phyloP scores from a whole-genome alignment of 2,329 filamentous ascomycete species.

The Diaporthe velutina region DNA sequence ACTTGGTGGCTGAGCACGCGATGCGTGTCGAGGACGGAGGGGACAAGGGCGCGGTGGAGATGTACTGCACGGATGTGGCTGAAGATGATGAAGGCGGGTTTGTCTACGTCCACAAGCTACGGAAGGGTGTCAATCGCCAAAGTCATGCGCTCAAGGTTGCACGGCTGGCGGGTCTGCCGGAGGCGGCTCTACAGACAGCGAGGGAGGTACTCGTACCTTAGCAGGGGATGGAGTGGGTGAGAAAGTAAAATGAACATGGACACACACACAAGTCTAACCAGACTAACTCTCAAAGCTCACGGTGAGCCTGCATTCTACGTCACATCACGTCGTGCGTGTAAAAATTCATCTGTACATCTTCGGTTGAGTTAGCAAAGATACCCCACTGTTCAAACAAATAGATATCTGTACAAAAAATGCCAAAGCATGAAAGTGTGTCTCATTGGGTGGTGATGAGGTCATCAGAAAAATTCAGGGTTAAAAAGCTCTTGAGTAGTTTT shows the following conservation, averaged over 20 bases:
- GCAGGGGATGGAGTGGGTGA: neutral
- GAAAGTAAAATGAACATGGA: neutral
- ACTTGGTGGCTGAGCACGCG: conserved; percentile 73
- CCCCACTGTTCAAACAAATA: conserved; percentile 43
- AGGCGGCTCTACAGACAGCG: conserved; percentile 78
- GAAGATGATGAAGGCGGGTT: conserved; percentile 81
- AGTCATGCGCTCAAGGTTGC: conserved; percentile 98
- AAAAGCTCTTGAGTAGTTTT: conserved; percentile 71
- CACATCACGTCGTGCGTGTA: neutral
- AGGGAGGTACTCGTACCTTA: conserved; percentile 62
- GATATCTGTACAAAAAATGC: conserved; percentile 39
- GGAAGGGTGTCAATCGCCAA: conserved; percentile 83
- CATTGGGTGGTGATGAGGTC: conserved; percentile 71
- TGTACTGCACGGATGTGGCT: conserved; percentile 90
- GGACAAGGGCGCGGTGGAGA: conserved; percentile 65
- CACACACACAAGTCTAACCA: conserved; percentile 9
- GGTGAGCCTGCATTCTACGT: neutral
- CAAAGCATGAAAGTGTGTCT: conserved; percentile 54
- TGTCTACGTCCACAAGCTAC: conserved; percentile 86
- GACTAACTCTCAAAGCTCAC: neutral
- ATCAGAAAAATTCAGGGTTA: conserved; percentile 74
- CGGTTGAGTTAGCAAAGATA: conserved; percentile 55
- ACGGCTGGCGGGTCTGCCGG: conserved; percentile 83
- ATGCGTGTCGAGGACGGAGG: conserved; percentile 53
- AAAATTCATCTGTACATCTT: conserved; percentile 39